Percentiles rank a stretch among this genome's conserved stretches.
Evolutionary conservation across 116 monocot species (phyloP).

Genomic region (Iris pallida): DNA sequence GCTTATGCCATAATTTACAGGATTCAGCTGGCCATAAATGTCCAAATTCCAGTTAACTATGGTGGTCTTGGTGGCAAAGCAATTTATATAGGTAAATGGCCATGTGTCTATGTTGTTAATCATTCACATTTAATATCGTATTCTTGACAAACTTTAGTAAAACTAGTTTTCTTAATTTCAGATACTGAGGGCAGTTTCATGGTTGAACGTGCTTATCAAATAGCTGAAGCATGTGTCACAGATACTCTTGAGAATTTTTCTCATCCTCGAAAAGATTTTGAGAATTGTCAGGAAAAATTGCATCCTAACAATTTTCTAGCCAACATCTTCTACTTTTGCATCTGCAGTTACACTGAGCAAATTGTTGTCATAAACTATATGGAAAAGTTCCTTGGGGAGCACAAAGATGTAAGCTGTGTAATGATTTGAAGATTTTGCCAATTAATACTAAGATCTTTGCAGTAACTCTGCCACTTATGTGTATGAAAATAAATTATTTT

Average conservation of each 20-base stretch:
- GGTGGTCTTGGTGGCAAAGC: constrained; percentile 90
- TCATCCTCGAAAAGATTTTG: constrained; percentile 24
- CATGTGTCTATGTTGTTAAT: too few relatives aligned
- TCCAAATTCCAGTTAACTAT: constrained; percentile 74
- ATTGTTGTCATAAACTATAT: constrained; percentile 83
- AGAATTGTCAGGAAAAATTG: constrained; percentile 30
- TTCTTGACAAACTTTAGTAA: too few relatives aligned
- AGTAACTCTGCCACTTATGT: too few relatives aligned
- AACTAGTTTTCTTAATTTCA: constrained; percentile 12
- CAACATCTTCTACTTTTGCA: constrained; percentile 86
- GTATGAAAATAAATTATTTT: too few relatives aligned
- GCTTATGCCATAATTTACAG: constrained; percentile 31
- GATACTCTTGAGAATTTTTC: constrained; percentile 39
- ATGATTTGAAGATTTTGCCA: too few relatives aligned
- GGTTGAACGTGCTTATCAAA: constrained; percentile 93
- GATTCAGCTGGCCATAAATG: constrained; percentile 92
- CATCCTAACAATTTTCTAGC: constrained; percentile 58
- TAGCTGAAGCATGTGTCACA: constrained; percentile 79
- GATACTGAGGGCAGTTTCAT: constrained; percentile 99
- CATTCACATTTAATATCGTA: too few relatives aligned
- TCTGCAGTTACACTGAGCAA: constrained; percentile 98
- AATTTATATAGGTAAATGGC: constrained; percentile 78
- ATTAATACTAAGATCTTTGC: too few relatives aligned
- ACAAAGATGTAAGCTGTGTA: constrained; percentile 58
- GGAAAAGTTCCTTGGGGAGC: constrained; percentile 64